phyloP scores from a whole-genome alignment of 129 eudicot genomes.

The Pittosporum tobira region DNA sequence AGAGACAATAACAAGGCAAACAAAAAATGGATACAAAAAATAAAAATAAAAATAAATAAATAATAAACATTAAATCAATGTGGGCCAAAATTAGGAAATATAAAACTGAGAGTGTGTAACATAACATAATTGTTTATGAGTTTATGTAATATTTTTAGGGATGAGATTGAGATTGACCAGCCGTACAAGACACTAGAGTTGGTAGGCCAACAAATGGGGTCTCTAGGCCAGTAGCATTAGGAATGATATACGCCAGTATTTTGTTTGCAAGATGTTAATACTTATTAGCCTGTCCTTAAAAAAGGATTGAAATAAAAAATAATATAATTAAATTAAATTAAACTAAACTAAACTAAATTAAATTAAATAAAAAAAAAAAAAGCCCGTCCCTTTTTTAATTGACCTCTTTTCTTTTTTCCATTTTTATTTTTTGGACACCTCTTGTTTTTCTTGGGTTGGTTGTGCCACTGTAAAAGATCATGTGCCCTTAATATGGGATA shows the following conservation, averaged over 20 bases:
- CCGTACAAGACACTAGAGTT: constrained; percentile 4
- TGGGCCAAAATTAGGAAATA: neutral
- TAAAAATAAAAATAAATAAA: neutral
- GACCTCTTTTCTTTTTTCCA: too few species aligned
- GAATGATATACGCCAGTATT: neutral
- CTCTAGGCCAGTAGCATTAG: constrained; percentile 1
- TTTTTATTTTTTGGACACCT: too few species aligned
- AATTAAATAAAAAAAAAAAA: too few species aligned
- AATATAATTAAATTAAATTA: too few species aligned
- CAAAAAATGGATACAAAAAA: neutral
- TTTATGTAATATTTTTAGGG: neutral
- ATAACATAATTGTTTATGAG: constrained; percentile 1
- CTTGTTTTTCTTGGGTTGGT: too few species aligned
- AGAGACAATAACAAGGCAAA: neutral
- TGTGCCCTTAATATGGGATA: too few species aligned
- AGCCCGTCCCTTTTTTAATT: too few species aligned
- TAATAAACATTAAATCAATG: constrained; percentile 5
- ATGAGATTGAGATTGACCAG: neutral
- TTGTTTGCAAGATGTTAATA: neutral
- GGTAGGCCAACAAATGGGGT: constrained; percentile 12
- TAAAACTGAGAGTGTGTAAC: neutral
- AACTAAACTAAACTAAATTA: too few species aligned
- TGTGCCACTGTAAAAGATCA: too few species aligned
- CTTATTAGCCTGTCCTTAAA: too few species aligned
- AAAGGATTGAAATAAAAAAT: too few species aligned